Evolutionary conservation across 495 filamentous ascomycete species (phyloP), one percentile per base, ranked within the genome.

Genomic region (Niebla homalea): DNA sequence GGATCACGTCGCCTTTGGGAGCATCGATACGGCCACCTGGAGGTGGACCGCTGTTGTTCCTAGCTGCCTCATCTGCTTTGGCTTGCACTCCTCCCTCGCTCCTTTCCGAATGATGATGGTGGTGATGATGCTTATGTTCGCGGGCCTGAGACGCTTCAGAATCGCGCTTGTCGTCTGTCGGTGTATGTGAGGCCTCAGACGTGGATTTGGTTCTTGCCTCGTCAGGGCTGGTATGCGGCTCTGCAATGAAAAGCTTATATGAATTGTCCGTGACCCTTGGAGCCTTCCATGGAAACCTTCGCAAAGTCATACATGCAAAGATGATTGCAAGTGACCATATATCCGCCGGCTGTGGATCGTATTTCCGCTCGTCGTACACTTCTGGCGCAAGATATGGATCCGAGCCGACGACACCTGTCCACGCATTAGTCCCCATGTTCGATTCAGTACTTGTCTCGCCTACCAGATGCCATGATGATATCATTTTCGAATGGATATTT

Each of bases 271-370:
- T 85, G 58, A 89, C 69, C 29, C 90, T 80, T 18, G 92, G 92
- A 32, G 88, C 80, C 69, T 99, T 99, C 92, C 92, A 99, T 0
- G 93, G 92, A 62, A 97, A 99, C 15, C 93, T 75, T 35, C 92
- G 75, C 29, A 99, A 76, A 20, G 87, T 89, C 92, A 99, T 99
- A 71, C 92, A 99, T 64, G 92, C 96, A 68, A 92, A 97, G 50
- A 98, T 96, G 61, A 98, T 97, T 21, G 92, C 92, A 37, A 98
- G 72, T 19, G 92, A 98, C 92, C 92, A 98, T 54, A 98, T 84
- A 72, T 98, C 92, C 11, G 88, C 84, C 15, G 87, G 87, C 56
- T 87, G 85, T 4, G 92, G 90, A 58, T 98, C 89, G 65, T 98
- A 98, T 61, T 88, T 92, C 56, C 84, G 77, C 60, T 89, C 81